A percentile compares a stretch with the other conserved stretches of the same genome.
Conservation (phyloP, 2,329 filamentous ascomycete genomes). For the Hymenoscyphus occultus region DNA sequence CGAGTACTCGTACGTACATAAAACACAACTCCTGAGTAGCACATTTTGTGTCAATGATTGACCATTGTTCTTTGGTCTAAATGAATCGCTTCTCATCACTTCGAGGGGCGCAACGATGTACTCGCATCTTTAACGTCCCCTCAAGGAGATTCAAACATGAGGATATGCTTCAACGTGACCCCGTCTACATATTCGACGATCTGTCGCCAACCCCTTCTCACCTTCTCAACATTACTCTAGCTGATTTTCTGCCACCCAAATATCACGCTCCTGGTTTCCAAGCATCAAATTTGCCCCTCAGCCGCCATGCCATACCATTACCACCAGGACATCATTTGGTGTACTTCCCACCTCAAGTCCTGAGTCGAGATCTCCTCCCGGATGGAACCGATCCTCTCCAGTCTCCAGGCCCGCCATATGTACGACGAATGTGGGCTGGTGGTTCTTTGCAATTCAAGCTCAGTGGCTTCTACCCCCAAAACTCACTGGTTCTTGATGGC, state of each 20-base stretch:
- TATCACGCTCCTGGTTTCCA: constrained; percentile 27
- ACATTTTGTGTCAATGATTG: not conserved
- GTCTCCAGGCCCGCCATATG: constrained; percentile 68
- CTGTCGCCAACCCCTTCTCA: constrained; percentile 60
- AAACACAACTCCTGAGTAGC: not conserved
- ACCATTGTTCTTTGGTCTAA: not conserved
- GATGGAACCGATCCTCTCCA: constrained; percentile 86
- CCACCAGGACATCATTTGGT: constrained; percentile 76
- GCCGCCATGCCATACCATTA: constrained; percentile 8
- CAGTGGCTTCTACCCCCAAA: not conserved
- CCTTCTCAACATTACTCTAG: constrained; percentile 62
- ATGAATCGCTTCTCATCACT: constrained; percentile 1
- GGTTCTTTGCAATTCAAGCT: constrained; percentile 61
- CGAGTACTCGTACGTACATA: not conserved
- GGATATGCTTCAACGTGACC: constrained; percentile 25
- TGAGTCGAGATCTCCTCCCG: constrained; percentile 59
- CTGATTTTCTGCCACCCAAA: constrained; percentile 49
- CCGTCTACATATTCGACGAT: constrained; percentile 43
- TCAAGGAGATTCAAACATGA: not conserved
- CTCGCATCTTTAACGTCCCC: constrained; percentile 5
- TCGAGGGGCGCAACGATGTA: not conserved
- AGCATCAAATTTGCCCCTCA: constrained; percentile 18
- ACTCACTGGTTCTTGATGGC: constrained; percentile 28
- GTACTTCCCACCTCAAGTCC: constrained; percentile 75
- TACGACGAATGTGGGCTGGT: constrained; percentile 84